Percentiles rank a stretch among this genome's conserved stretches.
Evolutionary conservation across 768 basidiomycete genomes (phyloP).

Genomic region (Lactifluus volemus): DNA sequence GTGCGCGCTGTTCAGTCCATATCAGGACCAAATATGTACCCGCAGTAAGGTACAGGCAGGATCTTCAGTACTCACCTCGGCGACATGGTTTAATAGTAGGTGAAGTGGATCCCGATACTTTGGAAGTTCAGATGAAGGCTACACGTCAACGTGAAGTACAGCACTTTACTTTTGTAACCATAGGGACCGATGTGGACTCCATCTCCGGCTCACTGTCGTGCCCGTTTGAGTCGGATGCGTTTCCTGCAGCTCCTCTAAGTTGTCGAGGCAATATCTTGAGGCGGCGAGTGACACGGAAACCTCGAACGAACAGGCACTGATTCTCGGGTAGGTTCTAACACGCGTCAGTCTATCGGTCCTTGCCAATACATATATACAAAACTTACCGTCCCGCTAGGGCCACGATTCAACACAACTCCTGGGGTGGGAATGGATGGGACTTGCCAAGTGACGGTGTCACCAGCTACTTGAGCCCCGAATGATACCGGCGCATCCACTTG

Average conservation of each 20-base stretch:
- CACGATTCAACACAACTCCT: neutral
- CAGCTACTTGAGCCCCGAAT: neutral
- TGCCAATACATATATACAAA: neutral
- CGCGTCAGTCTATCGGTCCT: neutral
- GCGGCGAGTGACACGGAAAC: neutral
- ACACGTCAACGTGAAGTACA: neutral
- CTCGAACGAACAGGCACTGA: neutral
- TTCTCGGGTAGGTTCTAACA: neutral
- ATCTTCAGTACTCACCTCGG: neutral
- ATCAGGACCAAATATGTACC: neutral
- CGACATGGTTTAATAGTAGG: neutral
- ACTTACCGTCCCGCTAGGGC: neutral
- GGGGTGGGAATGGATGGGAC: neutral
- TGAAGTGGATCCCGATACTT: constrained; percentile 1
- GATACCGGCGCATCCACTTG: neutral
- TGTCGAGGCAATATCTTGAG: neutral
- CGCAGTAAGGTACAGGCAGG: too few species aligned
- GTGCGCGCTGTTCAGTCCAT: neutral
- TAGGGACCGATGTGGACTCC: neutral
- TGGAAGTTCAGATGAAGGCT: neutral
- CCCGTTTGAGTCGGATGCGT: neutral
- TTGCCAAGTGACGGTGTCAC: neutral
- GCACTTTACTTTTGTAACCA: neutral
- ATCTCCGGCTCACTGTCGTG: neutral
- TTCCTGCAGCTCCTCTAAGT: neutral